These are phyloP conservation scores for Ascochyta clinopodiicola DNA, from an alignment of 2,329 filamentous ascomycete genomes.

Conservation along the genomic window DNA sequence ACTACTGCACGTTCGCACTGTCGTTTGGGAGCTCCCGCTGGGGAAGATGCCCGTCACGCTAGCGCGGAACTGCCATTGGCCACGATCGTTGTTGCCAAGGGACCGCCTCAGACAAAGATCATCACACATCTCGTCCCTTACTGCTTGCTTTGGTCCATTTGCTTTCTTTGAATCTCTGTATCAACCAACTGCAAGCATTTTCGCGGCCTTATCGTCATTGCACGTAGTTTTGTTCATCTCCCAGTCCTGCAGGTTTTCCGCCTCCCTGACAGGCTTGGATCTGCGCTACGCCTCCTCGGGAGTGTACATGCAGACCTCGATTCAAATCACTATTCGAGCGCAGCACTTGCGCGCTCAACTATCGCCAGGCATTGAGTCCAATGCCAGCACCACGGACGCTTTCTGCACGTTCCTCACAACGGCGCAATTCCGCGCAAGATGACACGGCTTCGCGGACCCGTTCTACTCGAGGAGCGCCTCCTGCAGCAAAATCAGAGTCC, in stretches of 20 bases:
- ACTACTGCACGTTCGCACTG: slow-evolving; percentile 18
- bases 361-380: slow-evolving; percentile 11
- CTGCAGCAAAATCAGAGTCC: slow-evolving; percentile 36
- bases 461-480: slow-evolving; percentile 40
- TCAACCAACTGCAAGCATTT: slow-evolving; percentile 21
- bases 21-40: slow-evolving; percentile 22
- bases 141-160: slow-evolving; percentile 26
- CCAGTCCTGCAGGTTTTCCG: slow-evolving; percentile 31
- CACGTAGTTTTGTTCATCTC: slow-evolving; percentile 32
- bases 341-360: slow-evolving; percentile 15
- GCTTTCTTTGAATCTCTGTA: slow-evolving; percentile 24
- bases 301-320: slow-evolving; percentile 34
- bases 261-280: slow-evolving; percentile 43
- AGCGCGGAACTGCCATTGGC: slow-evolving; percentile 35
- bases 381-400: slow-evolving; percentile 38
- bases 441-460: slow-evolving; percentile 44
- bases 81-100: slow-evolving; percentile 28
- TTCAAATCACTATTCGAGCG: slow-evolving; percentile 24
- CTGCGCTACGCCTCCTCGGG: slow-evolving; percentile 44
- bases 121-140: slow-evolving; percentile 36
- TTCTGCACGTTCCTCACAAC: slow-evolving; percentile 38
- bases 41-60: slow-evolving; percentile 30
- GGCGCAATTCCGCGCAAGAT: slow-evolving; percentile 41
- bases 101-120: slow-evolving; percentile 45
- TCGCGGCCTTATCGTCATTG: slow-evolving; percentile 20